phyloP scores from a whole-genome alignment of 139 green algal species.

The Tetradesmus obliquus region DNA sequence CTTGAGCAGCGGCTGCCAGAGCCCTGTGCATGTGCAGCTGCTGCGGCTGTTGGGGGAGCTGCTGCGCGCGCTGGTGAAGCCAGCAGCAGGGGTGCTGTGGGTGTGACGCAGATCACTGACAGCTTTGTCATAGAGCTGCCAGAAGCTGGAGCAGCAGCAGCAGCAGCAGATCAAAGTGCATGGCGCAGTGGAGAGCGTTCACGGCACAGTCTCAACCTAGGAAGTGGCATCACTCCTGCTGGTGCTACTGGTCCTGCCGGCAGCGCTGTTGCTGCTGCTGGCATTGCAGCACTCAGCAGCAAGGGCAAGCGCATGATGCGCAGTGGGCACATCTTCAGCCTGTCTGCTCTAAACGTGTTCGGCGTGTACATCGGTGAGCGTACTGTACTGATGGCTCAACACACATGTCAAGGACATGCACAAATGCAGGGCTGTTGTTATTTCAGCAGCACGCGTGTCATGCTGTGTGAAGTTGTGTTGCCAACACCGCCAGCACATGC shows the following conservation, averaged over 20 bases:
- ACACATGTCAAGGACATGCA: not conserved
- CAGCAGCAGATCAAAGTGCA: not conserved
- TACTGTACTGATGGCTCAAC: too few species aligned
- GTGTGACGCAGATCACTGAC: not conserved
- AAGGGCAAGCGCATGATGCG: not conserved
- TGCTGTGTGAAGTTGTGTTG: too few species aligned
- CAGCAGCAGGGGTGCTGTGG: not conserved
- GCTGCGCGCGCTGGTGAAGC: not conserved
- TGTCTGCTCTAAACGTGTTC: slow-evolving; percentile 41
- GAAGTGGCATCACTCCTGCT: not conserved
- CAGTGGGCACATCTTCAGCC: slow-evolving; percentile 18
- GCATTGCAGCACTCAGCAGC: not conserved
- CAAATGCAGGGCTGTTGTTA: not conserved
- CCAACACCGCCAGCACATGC: too few species aligned
- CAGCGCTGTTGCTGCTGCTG: not conserved
- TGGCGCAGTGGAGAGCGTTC: not conserved
- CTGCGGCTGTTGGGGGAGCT: not conserved
- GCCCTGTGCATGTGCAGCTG: not conserved
- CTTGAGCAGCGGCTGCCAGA: not conserved
- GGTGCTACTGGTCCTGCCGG: not conserved
- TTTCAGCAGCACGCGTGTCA: too few species aligned
- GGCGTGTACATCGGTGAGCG: slow-evolving; percentile 34
- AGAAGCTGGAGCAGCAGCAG: not conserved
- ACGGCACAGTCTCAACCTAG: not conserved
- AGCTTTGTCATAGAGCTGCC: not conserved